phyloP scores from a whole-genome alignment of 1,139 yeast genomes.

The Taiozyma sp. region DNA sequence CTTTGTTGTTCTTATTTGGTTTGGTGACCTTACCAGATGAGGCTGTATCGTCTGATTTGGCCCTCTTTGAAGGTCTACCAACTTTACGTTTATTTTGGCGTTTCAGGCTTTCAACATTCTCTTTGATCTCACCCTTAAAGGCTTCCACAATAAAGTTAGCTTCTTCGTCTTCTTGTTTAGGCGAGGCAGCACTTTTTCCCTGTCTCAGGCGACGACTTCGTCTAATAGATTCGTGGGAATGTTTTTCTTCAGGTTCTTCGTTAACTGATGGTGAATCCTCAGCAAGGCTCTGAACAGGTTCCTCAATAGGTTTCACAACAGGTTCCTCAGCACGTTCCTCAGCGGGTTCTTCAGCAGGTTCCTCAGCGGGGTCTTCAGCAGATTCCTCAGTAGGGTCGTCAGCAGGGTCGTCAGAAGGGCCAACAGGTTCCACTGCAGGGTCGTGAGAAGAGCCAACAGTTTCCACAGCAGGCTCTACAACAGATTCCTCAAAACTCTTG shows the following conservation, averaged over 20 bases:
- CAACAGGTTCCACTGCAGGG: no score
- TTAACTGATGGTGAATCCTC: neutral
- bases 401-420: no score
- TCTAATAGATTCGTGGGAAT: neutral
- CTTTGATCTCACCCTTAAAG: neutral
- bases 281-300: neutral
- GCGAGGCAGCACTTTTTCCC: neutral
- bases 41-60: neutral
- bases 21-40: neutral
- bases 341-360: neutral
- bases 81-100: neutral
- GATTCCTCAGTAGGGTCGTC: neutral
- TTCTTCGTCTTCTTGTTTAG: neutral
- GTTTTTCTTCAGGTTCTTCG: neutral
- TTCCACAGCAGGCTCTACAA: no score
- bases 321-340: neutral
- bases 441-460: no score
- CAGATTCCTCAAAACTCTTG: no score
- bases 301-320: neutral
- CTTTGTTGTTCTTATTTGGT: neutral
- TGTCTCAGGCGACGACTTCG: neutral
- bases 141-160: neutral
- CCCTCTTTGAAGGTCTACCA: slow-evolving; percentile 3
- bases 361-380: neutral
- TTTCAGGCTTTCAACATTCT: neutral